phyloP scores from a whole-genome alignment of 169 alveolate species.

The Plasmodium cynomolgi region DNA sequence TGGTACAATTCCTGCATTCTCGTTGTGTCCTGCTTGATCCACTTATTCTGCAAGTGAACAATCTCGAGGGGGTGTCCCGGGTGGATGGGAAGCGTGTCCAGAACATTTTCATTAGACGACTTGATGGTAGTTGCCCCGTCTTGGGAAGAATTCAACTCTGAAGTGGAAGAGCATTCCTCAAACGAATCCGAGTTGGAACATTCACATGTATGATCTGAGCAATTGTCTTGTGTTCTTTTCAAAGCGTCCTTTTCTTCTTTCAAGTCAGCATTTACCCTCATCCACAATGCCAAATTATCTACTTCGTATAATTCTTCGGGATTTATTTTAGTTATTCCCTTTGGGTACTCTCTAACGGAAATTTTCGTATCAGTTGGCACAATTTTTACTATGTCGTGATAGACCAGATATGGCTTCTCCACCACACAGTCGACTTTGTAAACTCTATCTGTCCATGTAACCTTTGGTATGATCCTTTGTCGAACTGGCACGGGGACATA shows the following conservation, averaged over 20 bases:
- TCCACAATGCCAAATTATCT: slow-evolving; percentile 82
- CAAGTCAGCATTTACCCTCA: slow-evolving; percentile 84
- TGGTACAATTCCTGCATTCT: slow-evolving; percentile 77
- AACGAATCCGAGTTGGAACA: slow-evolving; percentile 34
- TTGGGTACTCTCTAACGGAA: slow-evolving; percentile 78
- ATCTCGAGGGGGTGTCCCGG: slow-evolving; percentile 82
- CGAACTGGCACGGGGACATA: slow-evolving; percentile 82
- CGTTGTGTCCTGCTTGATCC: slow-evolving; percentile 79
- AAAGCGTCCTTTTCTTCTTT: slow-evolving; percentile 75
- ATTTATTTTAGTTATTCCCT: slow-evolving; percentile 79
- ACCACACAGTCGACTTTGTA: slow-evolving; percentile 79
- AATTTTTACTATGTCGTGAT: slow-evolving; percentile 79
- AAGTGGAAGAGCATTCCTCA: slow-evolving; percentile 15
- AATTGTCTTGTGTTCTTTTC: slow-evolving; percentile 1
- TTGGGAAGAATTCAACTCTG: slow-evolving; percentile 46
- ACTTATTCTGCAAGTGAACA: slow-evolving; percentile 79
- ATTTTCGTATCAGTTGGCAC: slow-evolving; percentile 80
- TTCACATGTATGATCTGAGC: slow-evolving; percentile 31
- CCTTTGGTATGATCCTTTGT: slow-evolving; percentile 79
- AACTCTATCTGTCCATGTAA: slow-evolving; percentile 78
- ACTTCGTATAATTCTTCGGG: slow-evolving; percentile 80
- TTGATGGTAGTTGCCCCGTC: slow-evolving; percentile 39
- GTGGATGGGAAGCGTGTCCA: slow-evolving; percentile 79
- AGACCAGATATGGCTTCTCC: slow-evolving; percentile 81
- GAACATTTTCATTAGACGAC: slow-evolving; percentile 39